phyloP scores from a whole-genome alignment of 2,329 filamentous ascomycete species.

The Monascus ruber region DNA sequence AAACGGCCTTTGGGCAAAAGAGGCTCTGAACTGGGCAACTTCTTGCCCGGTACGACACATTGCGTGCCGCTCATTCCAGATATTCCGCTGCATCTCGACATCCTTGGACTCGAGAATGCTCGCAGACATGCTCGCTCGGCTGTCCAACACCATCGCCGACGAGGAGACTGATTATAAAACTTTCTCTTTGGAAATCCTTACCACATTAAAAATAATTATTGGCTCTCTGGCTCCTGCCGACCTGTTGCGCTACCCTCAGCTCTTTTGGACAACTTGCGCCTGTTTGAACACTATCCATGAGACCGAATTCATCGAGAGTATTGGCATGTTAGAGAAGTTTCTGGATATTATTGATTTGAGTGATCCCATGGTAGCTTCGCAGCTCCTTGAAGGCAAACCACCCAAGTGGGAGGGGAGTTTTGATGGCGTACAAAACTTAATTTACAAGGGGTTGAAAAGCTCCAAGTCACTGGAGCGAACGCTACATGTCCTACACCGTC shows the following conservation, averaged over 20 bases:
- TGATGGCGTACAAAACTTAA: constrained; percentile 69
- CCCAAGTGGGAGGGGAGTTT: constrained; percentile 81
- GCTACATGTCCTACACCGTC: constrained; percentile 62
- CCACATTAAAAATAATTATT: constrained; percentile 85
- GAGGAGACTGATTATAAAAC: constrained; percentile 90
- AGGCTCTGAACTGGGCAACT: constrained; percentile 89
- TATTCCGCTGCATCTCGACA: constrained; percentile 87
- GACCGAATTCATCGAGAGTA: constrained; percentile 79
- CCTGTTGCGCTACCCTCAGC: constrained; percentile 78
- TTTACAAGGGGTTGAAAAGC: constrained; percentile 88
- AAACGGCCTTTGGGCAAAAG: constrained; percentile 80
- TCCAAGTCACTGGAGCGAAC: constrained; percentile 70
- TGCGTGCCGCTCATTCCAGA: constrained; percentile 92
- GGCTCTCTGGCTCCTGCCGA: constrained; percentile 68
- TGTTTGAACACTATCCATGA: constrained; percentile 97
- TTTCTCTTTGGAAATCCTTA: constrained; percentile 96
- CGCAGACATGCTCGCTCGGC: constrained; percentile 85
- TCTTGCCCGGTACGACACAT: constrained; percentile 91
- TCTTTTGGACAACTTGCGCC: constrained; percentile 97
- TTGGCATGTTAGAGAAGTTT: constrained; percentile 83
- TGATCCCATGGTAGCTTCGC: constrained; percentile 54
- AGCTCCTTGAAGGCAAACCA: constrained; percentile 68
- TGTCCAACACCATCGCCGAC: constrained; percentile 95
- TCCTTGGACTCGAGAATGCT: constrained; percentile 88
- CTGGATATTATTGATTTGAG: constrained; percentile 73